Percentiles rank a stretch among this genome's conserved stretches.
Conservation (phyloP, 805 yeast species). For the Scheffersomyces coipomensis region DNA sequence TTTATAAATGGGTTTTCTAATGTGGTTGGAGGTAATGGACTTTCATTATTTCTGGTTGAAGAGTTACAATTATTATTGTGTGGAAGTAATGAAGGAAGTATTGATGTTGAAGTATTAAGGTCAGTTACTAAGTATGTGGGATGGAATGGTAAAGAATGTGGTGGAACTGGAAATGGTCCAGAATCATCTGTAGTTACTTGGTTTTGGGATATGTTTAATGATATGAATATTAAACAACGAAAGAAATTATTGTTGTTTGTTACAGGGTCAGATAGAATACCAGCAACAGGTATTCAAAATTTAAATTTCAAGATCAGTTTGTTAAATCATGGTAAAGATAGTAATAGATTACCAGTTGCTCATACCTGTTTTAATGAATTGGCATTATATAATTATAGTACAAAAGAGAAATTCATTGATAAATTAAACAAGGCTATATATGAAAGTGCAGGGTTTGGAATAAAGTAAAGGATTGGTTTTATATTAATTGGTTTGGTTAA, state of each 20-base stretch:
- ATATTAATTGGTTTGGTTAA: not conserved
- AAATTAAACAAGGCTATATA: constrained; percentile 70
- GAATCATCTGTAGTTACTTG: constrained; percentile 52
- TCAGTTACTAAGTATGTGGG: constrained; percentile 75
- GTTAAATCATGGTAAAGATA: constrained; percentile 26
- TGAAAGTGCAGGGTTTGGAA: constrained; percentile 86
- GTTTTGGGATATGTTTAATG: constrained; percentile 84
- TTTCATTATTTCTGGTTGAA: constrained; percentile 75
- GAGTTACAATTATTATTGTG: constrained; percentile 79
- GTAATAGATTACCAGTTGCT: constrained; percentile 69
- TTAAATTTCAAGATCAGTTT: constrained; percentile 70
- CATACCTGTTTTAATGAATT: constrained; percentile 96
- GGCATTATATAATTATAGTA: constrained; percentile 65
- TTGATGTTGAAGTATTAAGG: constrained; percentile 65
- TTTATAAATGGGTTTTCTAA: constrained; percentile 70
- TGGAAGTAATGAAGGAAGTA: constrained; percentile 65
- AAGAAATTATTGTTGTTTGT: constrained; percentile 69
- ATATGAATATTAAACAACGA: constrained; percentile 46
- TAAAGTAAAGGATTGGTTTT: constrained; percentile 38
- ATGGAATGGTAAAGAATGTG: constrained; percentile 46
- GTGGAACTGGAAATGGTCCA: too few species aligned
- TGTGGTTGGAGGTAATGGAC: constrained; percentile 78
- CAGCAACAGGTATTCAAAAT: constrained; percentile 87
- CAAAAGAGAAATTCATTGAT: constrained; percentile 49
- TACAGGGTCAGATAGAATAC: constrained; percentile 89